These are phyloP conservation scores for Fagopyrum homotropicum DNA, from an alignment of 148 eudicot species.

Conservation along the genomic window DNA sequence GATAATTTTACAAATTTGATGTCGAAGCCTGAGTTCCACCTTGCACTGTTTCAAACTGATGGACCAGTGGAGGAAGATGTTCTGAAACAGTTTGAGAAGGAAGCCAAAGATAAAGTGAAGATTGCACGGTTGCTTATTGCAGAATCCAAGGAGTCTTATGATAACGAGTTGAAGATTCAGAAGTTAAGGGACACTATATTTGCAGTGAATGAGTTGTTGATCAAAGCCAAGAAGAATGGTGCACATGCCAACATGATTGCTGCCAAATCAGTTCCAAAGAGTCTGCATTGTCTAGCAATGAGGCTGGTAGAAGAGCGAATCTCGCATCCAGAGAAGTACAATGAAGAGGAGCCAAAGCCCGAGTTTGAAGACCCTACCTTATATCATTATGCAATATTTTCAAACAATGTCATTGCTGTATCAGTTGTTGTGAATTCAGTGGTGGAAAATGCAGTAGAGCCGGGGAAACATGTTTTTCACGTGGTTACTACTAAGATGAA, in stretches of 20 bases:
- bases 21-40: conserved; percentile 50
- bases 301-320: conserved; percentile 83
- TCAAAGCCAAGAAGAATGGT: conserved; percentile 77
- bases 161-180: conserved; percentile 90
- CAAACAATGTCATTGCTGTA: conserved; percentile 89
- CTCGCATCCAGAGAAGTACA: conserved; percentile 68
- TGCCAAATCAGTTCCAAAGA: conserved; percentile 84
- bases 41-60: conserved; percentile 60
- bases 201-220: conserved; percentile 76
- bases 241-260: conserved; percentile 75
- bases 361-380: conserved; percentile 81
- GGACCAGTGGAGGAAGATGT: conserved; percentile 83
- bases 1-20: conserved; percentile 48
- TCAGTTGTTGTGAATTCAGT: conserved; percentile 84
- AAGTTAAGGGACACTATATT: conserved; percentile 85
- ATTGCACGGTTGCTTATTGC: conserved; percentile 65
- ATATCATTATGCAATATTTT: conserved; percentile 84
- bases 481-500: conserved; percentile 82
- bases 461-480: conserved; percentile 82
- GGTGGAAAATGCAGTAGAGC: conserved; percentile 71
- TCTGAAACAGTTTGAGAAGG: conserved; percentile 83
- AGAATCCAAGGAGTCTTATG: conserved; percentile 84
- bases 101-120: conserved; percentile 87
- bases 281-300: conserved; percentile 91
- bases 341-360: conserved; percentile 69